These are phyloP conservation scores for Diaporthe humulicola DNA, from an alignment of 2,329 filamentous ascomycete species.

Conservation along the genomic window DNA sequence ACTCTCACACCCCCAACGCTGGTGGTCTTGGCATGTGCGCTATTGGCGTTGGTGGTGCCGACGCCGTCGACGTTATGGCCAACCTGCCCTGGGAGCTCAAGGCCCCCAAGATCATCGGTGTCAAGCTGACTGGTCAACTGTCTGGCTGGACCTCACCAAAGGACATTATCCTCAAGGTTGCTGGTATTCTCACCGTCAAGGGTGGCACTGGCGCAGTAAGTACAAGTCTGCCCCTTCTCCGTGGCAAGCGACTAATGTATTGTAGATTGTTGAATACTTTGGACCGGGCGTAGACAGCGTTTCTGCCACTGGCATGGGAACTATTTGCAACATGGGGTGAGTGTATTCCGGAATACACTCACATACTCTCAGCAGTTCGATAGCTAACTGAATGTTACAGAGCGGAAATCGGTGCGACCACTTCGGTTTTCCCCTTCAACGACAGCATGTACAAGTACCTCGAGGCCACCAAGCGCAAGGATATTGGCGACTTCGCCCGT, in stretches of 20 bases:
- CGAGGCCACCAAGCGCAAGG: slow-evolving; percentile 86
- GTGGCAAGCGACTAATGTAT: not conserved
- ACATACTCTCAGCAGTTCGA: not conserved
- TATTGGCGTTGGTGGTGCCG: slow-evolving; percentile 97
- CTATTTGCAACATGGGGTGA: slow-evolving; percentile 78
- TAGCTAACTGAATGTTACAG: slow-evolving; percentile 39
- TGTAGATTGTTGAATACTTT: slow-evolving; percentile 7
- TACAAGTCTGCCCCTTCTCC: not conserved
- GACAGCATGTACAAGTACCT: slow-evolving; percentile 98
- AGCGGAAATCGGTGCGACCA: slow-evolving; percentile 86
- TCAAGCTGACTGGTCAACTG: slow-evolving; percentile 91
- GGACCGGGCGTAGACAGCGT: slow-evolving; percentile 79
- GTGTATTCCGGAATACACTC: not conserved
- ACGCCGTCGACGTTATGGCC: slow-evolving; percentile 98
- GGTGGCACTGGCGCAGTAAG: slow-evolving; percentile 83
- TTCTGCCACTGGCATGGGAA: slow-evolving; percentile 89
- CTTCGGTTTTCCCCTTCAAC: slow-evolving; percentile 97
- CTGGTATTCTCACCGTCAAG: slow-evolving; percentile 97
- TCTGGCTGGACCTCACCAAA: slow-evolving; percentile 95
- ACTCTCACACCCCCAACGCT: slow-evolving; percentile 97
- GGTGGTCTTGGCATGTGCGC: slow-evolving; percentile 95
- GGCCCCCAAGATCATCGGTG: slow-evolving; percentile 96
- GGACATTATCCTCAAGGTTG: slow-evolving; percentile 97
- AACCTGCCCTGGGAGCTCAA: slow-evolving; percentile 98
- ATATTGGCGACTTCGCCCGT: slow-evolving; percentile 92